phyloP scores from a whole-genome alignment of 192 early-diverging fungal species.

The Linnemannia elongata region DNA sequence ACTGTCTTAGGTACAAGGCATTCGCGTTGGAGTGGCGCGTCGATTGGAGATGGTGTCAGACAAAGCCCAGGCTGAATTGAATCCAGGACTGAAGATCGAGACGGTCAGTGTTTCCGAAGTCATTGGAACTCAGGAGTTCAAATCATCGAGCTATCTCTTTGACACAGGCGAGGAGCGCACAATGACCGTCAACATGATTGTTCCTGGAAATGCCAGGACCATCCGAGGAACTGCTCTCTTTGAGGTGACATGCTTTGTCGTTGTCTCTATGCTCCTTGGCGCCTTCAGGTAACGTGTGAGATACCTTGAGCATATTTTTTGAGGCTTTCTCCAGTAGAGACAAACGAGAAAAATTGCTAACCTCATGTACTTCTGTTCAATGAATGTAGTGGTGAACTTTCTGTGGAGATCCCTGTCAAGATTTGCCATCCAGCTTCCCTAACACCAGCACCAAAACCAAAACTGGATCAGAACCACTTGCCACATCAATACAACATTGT shows the following conservation, averaged over 20 bases:
- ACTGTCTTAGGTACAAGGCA: slow-evolving; percentile 66
- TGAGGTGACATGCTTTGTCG: slow-evolving; percentile 66
- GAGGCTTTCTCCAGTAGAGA: background rate
- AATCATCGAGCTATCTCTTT: slow-evolving; percentile 68
- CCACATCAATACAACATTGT: slow-evolving; percentile 61
- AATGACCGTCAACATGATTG: slow-evolving; percentile 64
- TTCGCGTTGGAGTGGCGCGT: slow-evolving; percentile 60
- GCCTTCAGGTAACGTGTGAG: slow-evolving; percentile 50
- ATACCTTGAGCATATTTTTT: background rate
- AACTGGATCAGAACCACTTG: slow-evolving; percentile 52
- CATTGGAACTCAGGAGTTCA: slow-evolving; percentile 61
- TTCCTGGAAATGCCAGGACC: slow-evolving; percentile 68
- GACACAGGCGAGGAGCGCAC: slow-evolving; percentile 70
- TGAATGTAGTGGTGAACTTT: slow-evolving; percentile 63
- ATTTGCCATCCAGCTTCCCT: slow-evolving; percentile 70
- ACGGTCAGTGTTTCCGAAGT: slow-evolving; percentile 59
- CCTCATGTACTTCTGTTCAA: background rate
- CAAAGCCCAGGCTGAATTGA: slow-evolving; percentile 54
- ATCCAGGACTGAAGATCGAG: slow-evolving; percentile 61
- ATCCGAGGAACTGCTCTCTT: slow-evolving; percentile 69
- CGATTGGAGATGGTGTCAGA: slow-evolving; percentile 66
- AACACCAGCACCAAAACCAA: slow-evolving; percentile 57
- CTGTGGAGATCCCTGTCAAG: slow-evolving; percentile 67
- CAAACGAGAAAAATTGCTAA: background rate
- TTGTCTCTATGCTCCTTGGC: slow-evolving; percentile 58